Base-by-base conservation (phyloP, 1,284 basidiomycete genomes). In the Stereum hirsutum region DNA sequence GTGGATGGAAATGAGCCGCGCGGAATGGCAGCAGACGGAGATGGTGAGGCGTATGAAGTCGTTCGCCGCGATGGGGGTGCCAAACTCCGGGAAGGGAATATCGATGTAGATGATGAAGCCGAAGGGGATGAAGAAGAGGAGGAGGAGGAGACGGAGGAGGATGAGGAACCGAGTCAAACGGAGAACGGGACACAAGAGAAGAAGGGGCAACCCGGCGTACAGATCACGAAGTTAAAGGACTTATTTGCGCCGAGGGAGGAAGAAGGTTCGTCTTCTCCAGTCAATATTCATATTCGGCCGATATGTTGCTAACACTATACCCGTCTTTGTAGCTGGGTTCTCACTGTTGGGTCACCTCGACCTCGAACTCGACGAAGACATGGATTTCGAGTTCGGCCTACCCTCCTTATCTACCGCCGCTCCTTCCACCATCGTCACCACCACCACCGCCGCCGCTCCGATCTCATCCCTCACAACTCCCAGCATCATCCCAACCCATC, bases 311-410 rank as follows among this genome's bases (percentile, higher is more conserved):
- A 27, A 36, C 35, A 27, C 26, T 8, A 27, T 27, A 25, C 17
- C 8, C 5, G 35, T 5, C 32, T 39, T 10, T 17, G 15, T 38
- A 68, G 70, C 55, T 21, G 64, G 65, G 6, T 88, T 87, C 60
- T 87, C 84, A 10, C 66, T 88, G 23, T 64, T 87, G 7, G 72
- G 72, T 0, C 77, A 84, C 46, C 70, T 83, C 32, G 73, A 77
- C 43, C 64, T 83, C 24, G 81, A 84, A 44, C 54, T 65, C 17
- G 65, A 66, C 41, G 62, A 79, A 20, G 82, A 84, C 41, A 62
- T 83, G 7, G 81, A 83, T 10, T 54, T 61, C 35, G 76, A 80
- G 25, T 45, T 62, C 33, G 64, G 69, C 20, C 43, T 65, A 11
- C 55, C 62, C 39, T 49, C n/a, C n/a, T n/a, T n/a, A n/a, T n/a